Base-by-base conservation (phyloP, 306 rosid species). In the Lablab purpureus region DNA sequence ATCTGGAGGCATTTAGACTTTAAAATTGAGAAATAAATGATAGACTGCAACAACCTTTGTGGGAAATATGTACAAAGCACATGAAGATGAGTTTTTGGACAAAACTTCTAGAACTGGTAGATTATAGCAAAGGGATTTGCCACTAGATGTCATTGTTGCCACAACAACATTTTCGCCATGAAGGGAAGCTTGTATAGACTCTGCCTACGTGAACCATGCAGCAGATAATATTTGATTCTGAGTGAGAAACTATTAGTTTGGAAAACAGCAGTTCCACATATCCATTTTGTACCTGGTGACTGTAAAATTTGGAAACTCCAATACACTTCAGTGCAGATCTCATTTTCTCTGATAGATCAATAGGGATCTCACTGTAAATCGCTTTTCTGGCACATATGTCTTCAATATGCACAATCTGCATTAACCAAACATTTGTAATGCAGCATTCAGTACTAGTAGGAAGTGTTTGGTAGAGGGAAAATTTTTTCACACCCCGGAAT, bases 91-190 rank as follows among this genome's bases (percentile, higher is more conserved):
- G 84, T 88, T 86, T 37, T 79, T 87, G 49, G 85, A 84, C 88
- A 94, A 41, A 22, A 60, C 84, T 84, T 94, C 97, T 30, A 94
- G 86, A 82, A 91, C 93, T 27, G 99, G 93, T 56, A 94, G 76
- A 84, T 94, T 94, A 83, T 94, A 91, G 87, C 97, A 94, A 75
- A 94, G 95, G 73, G 99, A 94, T 87, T 94, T 94, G 60, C 97
- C 99, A 78, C 99, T 94, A 51, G 99, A 94, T 71, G 99, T 91
- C 97, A 88, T 91, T 74, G 97, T 94, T 47, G 99, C 91, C 50
- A 94, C 93, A 25, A 85, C 95, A 79, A 94, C 91, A 86, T 92
- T 79, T 83, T 89, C 84, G 47, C 97, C 95, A 40, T 80, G 68
- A 79, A 92, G 80, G 74, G 99, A 94, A 69, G 97, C 91, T 88